Evolutionary conservation across 306 rosid genomes (phyloP), one percentile per base, ranked within the genome.

Genomic region (Begonia masoniana): DNA sequence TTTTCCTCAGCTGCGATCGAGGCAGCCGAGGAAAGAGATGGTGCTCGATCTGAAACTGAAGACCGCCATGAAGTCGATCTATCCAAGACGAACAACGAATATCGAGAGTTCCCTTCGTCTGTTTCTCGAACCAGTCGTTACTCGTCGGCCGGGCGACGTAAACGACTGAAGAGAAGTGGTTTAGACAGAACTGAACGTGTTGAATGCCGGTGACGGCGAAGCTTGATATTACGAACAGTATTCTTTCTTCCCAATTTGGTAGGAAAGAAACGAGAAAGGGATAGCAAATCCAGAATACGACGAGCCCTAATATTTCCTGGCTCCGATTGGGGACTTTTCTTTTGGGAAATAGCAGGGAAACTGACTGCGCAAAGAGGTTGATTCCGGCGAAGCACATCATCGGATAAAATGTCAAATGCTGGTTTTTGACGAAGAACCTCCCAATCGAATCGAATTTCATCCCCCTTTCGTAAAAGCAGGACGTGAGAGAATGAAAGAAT

Each of bases 121-220:
- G 94, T 65, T 80, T 83, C 77, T 83, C 77, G 47, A 83, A 80
- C 94, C 88, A 83, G 47, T 80, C 85, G 49, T 80, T 75, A 6
- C 88, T 87, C 36, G 35, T 74, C 0, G 94, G 94, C 3, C 67
- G 80, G 7, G 88, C 88, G 15, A 71, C 36, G 52, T 75, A 83
- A 11, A 79, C 83, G 69, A 70, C 52, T 1, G 82, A 84, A 1
- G 88, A 73, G 51, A 84, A 84, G 66, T 84, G 94, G 64, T 84
- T 84, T 64, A 84, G 39, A 42, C 82, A 74, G 57, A 84, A 84
- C 94, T n/a, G n/a, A n/a, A n/a, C n/a, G n/a, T n/a, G n/a, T n/a
- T n/a, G n/a, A n/a, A n/a, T n/a, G n/a, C n/a, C n/a, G n/a, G n/a
- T n/a, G n/a, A n/a, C n/a, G 13, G 67, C 62, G 41, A 84, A 80